Conservation (phyloP, 129 eudicot genomes). For the Centrapalus pauciflorus region DNA sequence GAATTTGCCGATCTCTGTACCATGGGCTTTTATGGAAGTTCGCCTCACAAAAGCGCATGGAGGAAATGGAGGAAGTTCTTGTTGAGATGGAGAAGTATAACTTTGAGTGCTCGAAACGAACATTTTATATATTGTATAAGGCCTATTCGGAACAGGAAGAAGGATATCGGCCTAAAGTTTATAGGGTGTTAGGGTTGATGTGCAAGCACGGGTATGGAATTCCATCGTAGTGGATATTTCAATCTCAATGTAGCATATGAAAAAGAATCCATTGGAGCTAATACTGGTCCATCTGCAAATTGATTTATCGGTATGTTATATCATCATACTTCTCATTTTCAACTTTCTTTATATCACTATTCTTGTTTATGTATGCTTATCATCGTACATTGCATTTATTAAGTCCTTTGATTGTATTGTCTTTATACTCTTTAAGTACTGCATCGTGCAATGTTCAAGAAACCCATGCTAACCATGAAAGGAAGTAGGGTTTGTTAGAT, state of each 20-base stretch:
- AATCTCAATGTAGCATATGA: not conserved
- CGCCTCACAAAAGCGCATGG: slow-evolving; percentile 46
- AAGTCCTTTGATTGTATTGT: too few relatives aligned
- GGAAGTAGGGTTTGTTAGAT: too few relatives aligned
- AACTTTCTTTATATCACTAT: too few relatives aligned
- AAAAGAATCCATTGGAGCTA: slow-evolving; percentile 7
- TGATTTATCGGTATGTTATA: not conserved
- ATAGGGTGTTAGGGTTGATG: slow-evolving; percentile 54
- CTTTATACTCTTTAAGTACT: too few relatives aligned
- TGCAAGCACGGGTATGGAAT: slow-evolving; percentile 55
- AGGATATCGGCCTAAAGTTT: slow-evolving; percentile 31
- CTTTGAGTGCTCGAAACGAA: slow-evolving; percentile 38
- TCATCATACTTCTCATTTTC: not conserved
- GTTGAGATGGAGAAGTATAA: slow-evolving; percentile 63
- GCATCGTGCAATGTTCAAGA: too few relatives aligned
- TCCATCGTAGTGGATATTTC: slow-evolving; percentile 6
- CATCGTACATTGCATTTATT: too few relatives aligned
- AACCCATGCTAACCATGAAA: too few relatives aligned
- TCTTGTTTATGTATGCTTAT: too few relatives aligned
- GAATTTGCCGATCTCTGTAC: slow-evolving; percentile 52
- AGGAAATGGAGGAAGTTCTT: slow-evolving; percentile 85
- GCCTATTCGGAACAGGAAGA: slow-evolving; percentile 48
- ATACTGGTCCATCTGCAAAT: not conserved
- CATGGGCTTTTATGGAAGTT: slow-evolving; percentile 78
- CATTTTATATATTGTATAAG: slow-evolving; percentile 49